Evolutionary conservation across 78 protist species (phyloP).

Genomic region (Planoprotostelium fungivorum): DNA sequence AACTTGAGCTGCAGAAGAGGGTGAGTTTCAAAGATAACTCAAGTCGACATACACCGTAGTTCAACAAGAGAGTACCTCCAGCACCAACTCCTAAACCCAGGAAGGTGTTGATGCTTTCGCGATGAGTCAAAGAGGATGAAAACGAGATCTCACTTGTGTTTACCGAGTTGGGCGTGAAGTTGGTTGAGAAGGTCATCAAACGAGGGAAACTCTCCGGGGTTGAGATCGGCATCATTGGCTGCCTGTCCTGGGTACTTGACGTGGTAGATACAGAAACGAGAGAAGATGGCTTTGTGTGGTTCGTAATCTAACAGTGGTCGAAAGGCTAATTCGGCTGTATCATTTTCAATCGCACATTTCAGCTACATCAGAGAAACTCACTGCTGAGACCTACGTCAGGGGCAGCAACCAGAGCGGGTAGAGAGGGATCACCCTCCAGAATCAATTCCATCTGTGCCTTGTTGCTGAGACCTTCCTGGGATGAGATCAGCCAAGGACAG

Average conservation of each 20-base stretch:
- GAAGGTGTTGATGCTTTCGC: neutral
- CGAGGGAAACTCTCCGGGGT: neutral
- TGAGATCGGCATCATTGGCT: neutral
- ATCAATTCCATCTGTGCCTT: neutral
- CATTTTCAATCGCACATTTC: neutral
- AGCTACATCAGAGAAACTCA: neutral
- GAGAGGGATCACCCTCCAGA: neutral
- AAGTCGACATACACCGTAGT: neutral
- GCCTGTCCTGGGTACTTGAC: neutral
- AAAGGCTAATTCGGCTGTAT: neutral
- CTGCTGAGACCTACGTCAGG: neutral
- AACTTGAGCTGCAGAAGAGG: neutral
- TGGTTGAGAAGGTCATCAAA: neutral
- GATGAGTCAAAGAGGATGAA: neutral
- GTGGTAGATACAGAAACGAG: neutral
- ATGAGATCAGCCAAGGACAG: too few species aligned
- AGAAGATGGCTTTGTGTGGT: neutral
- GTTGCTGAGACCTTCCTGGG: too few species aligned
- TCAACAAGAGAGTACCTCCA: neutral
- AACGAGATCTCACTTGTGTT: neutral
- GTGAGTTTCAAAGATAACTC: neutral
- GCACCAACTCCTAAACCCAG: neutral
- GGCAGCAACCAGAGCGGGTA: neutral
- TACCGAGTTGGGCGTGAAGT: neutral
- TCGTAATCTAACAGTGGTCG: neutral